Conservation (phyloP, 2,329 filamentous ascomycete species). For the Canariomyces notabilis region DNA sequence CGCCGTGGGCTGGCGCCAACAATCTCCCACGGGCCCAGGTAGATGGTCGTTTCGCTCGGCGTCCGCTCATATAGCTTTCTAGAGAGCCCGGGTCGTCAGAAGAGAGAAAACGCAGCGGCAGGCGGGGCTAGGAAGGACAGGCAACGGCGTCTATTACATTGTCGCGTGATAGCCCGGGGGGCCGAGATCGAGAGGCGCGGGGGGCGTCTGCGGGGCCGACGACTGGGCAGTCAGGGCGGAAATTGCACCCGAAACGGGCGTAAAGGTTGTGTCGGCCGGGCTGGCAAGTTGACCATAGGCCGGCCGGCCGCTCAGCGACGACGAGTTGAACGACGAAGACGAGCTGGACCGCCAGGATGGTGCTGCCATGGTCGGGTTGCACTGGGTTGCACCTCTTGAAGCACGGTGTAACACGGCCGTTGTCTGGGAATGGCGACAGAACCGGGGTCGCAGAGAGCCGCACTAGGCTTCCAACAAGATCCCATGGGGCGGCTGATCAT, state of each 20-base stretch:
- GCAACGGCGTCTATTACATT: slow-evolving; percentile 36
- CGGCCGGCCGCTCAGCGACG: slow-evolving; percentile 39
- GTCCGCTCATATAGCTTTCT: slow-evolving; percentile 49
- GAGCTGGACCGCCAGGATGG: slow-evolving; percentile 32
- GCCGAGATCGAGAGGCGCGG: slow-evolving; percentile 45
- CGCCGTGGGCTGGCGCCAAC: slow-evolving; percentile 43
- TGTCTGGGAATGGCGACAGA: slow-evolving; percentile 1
- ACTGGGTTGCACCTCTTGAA: not conserved
- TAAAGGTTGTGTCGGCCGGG: slow-evolving; percentile 42
- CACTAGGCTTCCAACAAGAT: slow-evolving; percentile 8
- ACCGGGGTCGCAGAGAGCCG: slow-evolving; percentile 8
- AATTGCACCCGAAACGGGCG: slow-evolving; percentile 41
- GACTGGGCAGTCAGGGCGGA: slow-evolving; percentile 38
- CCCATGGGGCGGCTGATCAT: slow-evolving; percentile 6
- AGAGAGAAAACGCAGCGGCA: slow-evolving; percentile 9
- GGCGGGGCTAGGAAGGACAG: slow-evolving; percentile 18
- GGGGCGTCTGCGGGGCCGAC: slow-evolving; percentile 37
- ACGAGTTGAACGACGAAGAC: slow-evolving; percentile 46
- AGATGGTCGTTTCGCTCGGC: slow-evolving; percentile 44
- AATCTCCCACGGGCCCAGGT: slow-evolving; percentile 51
- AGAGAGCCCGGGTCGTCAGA: slow-evolving; percentile 18
- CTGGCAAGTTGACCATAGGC: slow-evolving; percentile 40
- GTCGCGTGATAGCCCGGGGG: slow-evolving; percentile 51
- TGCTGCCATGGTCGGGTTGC: slow-evolving; percentile 23
- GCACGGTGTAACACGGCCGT: slow-evolving; percentile 9